These are phyloP conservation scores for Fragaria iinumae DNA, from an alignment of 306 rosid species.

Conservation along the genomic window DNA sequence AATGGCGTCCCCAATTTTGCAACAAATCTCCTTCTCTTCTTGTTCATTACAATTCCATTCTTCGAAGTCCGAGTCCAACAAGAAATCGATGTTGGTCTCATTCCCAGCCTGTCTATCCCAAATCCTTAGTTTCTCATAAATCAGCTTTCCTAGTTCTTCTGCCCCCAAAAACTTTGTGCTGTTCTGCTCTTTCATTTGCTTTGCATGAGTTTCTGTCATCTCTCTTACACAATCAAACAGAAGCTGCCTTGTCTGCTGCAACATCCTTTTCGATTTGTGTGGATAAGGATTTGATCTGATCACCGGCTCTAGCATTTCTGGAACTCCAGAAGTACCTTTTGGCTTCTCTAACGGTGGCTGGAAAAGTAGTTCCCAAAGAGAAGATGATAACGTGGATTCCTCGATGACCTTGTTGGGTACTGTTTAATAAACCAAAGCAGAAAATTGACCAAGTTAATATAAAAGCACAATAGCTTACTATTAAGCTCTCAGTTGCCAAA, in stretches of 20 bases:
- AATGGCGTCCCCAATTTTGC: slow-evolving; percentile 56
- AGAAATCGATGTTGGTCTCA: slow-evolving; percentile 23
- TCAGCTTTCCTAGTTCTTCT: slow-evolving; percentile 48
- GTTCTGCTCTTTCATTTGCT: slow-evolving; percentile 21
- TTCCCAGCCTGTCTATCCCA: slow-evolving; percentile 39
- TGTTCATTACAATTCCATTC: slow-evolving; percentile 52
- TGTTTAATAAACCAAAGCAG: slow-evolving; percentile 23
- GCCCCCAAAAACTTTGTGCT: slow-evolving; percentile 33
- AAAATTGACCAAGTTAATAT: neutral
- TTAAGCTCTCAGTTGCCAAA: neutral
- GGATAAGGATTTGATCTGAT: slow-evolving; percentile 33
- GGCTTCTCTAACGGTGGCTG: slow-evolving; percentile 36
- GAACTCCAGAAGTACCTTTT: slow-evolving; percentile 10
- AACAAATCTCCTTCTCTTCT: slow-evolving; percentile 35
- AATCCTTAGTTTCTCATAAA: slow-evolving; percentile 37
- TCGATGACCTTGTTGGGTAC: slow-evolving; percentile 45
- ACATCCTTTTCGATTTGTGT: slow-evolving; percentile 44
- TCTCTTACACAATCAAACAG: slow-evolving; percentile 72
- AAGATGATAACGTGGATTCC: slow-evolving; percentile 50
- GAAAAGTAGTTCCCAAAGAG: slow-evolving; percentile 52
- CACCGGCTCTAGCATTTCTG: slow-evolving; percentile 29
- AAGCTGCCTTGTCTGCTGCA: slow-evolving; percentile 57
- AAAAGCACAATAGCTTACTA: neutral
- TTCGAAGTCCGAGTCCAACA: slow-evolving; percentile 40
- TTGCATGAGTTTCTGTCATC: slow-evolving; percentile 32